Evolutionary conservation across 495 filamentous ascomycete genomes (phyloP), one percentile per base, ranked within the genome.

Genomic region (Trichocladium antarcticum): DNA sequence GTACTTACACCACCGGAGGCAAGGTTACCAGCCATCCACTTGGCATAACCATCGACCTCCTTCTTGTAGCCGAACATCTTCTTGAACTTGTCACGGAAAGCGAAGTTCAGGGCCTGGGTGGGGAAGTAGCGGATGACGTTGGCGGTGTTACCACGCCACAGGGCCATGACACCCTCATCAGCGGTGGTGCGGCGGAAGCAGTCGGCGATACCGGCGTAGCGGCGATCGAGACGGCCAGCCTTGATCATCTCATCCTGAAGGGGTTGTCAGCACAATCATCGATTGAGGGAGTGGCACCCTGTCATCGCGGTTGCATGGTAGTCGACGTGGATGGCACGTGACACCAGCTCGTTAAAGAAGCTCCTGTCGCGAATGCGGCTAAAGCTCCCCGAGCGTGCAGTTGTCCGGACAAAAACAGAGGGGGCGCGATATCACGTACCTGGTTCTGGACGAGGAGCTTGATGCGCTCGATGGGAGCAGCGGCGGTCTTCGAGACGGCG

Each of bases 51-150:
- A 75, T 98, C 92, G 73, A 84, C 81, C 45, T 98, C 92, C 84
- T 97, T 97, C 88, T 96, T 98, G 85, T 84, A 98, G 68, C 86
- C 83, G 84, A 98, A 98, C 90, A 97, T 95, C 59, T 82, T 76
- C 87, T 98, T 98, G 86, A 95, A 98, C 80, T 89, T 95, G 72
- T 98, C 92, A 75, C 93, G 93, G 92, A 98, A 98, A 65, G 92
- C 92, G 70, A 98, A 98, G 87, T 98, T 98, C 67, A 98, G 76
- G 57, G 92, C 92, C 82, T 98, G 92, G 66, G 92, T 98, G 57
- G 92, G 92, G 87, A 98, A 98, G 81, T 98, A 98, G 82, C 92
- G 93, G 78, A 98, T 94, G 74, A 98, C 92, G 83, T 98, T 98
- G 85, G 92, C 92, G 65, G 92, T 98, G 84, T 98, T 98, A 74